phyloP scores from a whole-genome alignment of 1,284 basidiomycete genomes.

The Singerocomus rubriflavus region DNA sequence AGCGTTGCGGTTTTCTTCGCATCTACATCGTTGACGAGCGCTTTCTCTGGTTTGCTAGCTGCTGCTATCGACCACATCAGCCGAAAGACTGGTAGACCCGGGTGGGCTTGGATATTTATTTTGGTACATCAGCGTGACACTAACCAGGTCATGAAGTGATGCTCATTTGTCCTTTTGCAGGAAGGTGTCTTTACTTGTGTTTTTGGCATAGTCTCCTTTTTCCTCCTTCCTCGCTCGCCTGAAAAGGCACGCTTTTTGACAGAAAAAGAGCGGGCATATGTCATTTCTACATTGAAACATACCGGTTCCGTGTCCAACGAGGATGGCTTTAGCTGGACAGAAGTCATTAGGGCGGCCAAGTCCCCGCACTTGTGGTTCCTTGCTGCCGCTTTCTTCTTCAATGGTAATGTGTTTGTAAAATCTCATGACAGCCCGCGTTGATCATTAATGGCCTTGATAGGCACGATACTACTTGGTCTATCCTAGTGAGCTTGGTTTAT shows the following conservation, averaged over 20 bases:
- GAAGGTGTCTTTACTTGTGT: constrained; percentile 53
- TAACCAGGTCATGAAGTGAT: background rate
- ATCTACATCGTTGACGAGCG: constrained; percentile 53
- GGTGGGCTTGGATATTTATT: constrained; percentile 70
- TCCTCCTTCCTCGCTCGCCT: constrained; percentile 51
- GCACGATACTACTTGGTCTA: constrained; percentile 41
- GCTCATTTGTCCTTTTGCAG: constrained; percentile 18
- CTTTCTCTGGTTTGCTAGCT: constrained; percentile 65
- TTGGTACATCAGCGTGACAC: constrained; percentile 32
- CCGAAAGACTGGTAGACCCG: constrained; percentile 43
- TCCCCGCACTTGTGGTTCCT: constrained; percentile 37
- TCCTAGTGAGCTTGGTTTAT: constrained; percentile 23
- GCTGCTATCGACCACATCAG: constrained; percentile 56
- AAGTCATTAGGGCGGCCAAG: constrained; percentile 35
- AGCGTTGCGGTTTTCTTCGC: constrained; percentile 56
- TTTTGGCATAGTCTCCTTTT: constrained; percentile 47
- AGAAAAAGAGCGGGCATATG: constrained; percentile 39
- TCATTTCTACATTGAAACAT: constrained; percentile 29
- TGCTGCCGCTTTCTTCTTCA: constrained; percentile 27
- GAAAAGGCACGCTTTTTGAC: constrained; percentile 41
- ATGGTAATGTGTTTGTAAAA: constrained; percentile 18
- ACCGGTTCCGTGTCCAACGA: constrained; percentile 32
- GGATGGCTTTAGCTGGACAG: constrained; percentile 38
- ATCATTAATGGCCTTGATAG: constrained; percentile 22
- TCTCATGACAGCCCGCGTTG: background rate